Base-by-base conservation (phyloP, 164 flowering plant genomes). In the grape (Vitis vinifera) region DNA sequence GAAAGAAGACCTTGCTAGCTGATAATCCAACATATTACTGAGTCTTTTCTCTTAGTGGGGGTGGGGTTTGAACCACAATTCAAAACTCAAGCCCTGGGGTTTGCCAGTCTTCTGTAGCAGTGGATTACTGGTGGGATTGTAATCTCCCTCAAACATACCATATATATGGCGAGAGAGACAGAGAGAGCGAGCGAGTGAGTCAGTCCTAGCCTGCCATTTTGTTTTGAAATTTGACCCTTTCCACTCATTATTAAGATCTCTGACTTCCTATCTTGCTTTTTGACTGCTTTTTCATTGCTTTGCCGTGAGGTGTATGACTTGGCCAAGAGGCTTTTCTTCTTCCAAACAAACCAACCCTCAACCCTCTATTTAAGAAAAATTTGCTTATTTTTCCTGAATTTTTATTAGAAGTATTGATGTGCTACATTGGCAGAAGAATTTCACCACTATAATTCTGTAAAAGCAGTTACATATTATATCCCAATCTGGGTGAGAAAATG, bases 1-100 rank as follows among this genome's bases (percentile, higher is more conserved):
- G 73, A 57, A 83, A 69, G 76, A 76, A 49, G 80, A 51, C 59
- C 23, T 63, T 68, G 58, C 62, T 65, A 80, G 77, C 68, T 76
- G 73, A 75, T 75, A 71, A 48, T 71, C 80, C 72, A 71, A 37
- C 74, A 71, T 73, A 57, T 71, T 70, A 58, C 31, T 55, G 3
- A 31, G 19, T 64, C 55, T 31, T 19, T 31, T 12, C n/a, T 23
- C 27, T 16, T 55, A 30, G 30, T 19, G 8, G 23, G 56, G 19
- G 31, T 5, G 50, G 9, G 50, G 55, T 14, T 14, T 37, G 44
- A 37, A 37, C 4, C 44, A 37, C 44, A 53, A 11, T 53, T 5
- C 15, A 53, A 53, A 53, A 53, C 56, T 13, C 56, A 53, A 53
- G n/a, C 14, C 3, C n/a, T 14, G 56, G 56, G 7, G 17, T 37